A percentile compares a stretch with the other conserved stretches of the same genome.
These are phyloP conservation scores for Phialophora expanda DNA, from an alignment of 2,329 filamentous ascomycete species.

Conservation along the genomic window DNA sequence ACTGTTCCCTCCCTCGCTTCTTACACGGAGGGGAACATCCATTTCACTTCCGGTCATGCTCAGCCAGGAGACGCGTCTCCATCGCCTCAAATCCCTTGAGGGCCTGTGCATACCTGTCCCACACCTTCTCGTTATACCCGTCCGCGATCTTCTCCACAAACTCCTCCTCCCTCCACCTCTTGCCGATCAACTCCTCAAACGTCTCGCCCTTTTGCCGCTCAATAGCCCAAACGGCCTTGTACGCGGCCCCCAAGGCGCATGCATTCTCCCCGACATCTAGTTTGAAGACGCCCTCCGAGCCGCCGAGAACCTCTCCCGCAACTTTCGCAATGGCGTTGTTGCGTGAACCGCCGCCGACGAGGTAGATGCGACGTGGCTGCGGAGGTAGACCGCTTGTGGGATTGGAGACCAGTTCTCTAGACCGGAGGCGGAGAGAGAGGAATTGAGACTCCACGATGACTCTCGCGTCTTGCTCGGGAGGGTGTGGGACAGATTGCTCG, in stretches of 20 bases:
- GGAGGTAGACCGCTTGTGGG: constrained; percentile 67
- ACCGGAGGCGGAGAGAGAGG: constrained; percentile 85
- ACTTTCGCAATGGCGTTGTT: constrained; percentile 88
- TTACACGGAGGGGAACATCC: neutral
- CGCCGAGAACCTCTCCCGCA: constrained; percentile 85
- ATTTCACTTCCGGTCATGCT: constrained; percentile 20
- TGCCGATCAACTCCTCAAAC: constrained; percentile 86
- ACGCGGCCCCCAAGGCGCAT: constrained; percentile 89
- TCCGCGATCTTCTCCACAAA: constrained; percentile 82
- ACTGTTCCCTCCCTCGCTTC: neutral
- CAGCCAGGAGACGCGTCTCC: constrained; percentile 67
- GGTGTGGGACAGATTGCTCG: constrained; percentile 59
- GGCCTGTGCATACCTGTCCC: constrained; percentile 77
- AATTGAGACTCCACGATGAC: constrained; percentile 94
- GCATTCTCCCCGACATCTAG: constrained; percentile 95
- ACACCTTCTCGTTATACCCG: constrained; percentile 76
- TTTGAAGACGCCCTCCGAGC: constrained; percentile 86
- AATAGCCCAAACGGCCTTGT: constrained; percentile 93
- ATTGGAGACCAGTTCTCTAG: constrained; percentile 71
- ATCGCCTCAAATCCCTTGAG: constrained; percentile 77
- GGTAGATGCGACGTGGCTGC: constrained; percentile 87
- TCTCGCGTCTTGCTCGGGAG: constrained; percentile 74
- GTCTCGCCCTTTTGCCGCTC: constrained; percentile 70
- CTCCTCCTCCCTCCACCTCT: constrained; percentile 81
- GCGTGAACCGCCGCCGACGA: constrained; percentile 88